Percentiles rank a stretch among this genome's conserved stretches.
phyloP scores from a whole-genome alignment of 768 basidiomycete species.

The Lentinula edodes region DNA sequence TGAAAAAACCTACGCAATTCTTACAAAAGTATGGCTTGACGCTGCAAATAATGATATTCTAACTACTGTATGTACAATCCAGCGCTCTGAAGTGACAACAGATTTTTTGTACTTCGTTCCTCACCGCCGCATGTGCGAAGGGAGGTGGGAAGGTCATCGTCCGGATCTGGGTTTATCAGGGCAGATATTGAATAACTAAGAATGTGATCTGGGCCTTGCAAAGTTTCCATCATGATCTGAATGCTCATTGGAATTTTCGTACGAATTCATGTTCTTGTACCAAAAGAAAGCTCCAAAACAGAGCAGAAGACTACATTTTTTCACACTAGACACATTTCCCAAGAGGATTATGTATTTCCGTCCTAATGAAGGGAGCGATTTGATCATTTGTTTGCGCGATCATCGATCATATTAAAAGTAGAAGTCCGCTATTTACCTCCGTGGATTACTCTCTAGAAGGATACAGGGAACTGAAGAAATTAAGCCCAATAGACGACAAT shows the following conservation, averaged over 20 bases:
- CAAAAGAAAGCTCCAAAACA: not conserved
- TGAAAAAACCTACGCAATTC: not conserved
- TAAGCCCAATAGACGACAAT: not conserved
- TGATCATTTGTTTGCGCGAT: not conserved
- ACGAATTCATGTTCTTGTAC: not conserved
- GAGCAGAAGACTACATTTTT: no score
- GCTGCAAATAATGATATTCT: not conserved
- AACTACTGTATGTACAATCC: not conserved
- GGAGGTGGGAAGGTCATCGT: constrained; percentile 4
- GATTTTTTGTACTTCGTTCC: not conserved
- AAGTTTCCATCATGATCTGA: not conserved
- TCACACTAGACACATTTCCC: no score
- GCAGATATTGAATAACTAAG: not conserved
- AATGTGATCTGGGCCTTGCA: not conserved
- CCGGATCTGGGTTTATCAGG: constrained; percentile 4
- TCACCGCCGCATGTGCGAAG: not conserved
- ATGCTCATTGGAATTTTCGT: not conserved
- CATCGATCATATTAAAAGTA: not conserved
- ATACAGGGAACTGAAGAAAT: not conserved
- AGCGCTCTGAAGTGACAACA: not conserved
- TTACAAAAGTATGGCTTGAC: not conserved
- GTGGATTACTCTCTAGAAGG: not conserved
- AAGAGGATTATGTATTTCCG: not conserved
- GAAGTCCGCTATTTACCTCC: not conserved
- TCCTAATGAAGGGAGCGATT: not conserved